Evolutionary conservation across 345 rosid genomes (phyloP).

Genomic region (Acer saccharum): DNA sequence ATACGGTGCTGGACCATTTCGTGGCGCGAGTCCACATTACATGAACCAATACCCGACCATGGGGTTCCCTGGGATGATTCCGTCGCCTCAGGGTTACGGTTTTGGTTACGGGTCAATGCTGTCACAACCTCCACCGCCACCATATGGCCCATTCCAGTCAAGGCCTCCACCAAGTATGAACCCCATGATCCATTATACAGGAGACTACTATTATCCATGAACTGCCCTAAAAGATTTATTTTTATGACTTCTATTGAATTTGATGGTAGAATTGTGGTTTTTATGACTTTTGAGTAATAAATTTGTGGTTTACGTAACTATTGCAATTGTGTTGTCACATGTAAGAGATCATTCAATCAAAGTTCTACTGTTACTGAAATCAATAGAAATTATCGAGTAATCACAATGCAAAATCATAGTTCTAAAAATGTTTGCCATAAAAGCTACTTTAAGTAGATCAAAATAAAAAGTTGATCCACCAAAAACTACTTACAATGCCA

Average conservation of each 20-base stretch:
- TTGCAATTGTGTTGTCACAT: background rate
- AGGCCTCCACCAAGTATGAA: conserved; percentile 5
- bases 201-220: conserved; percentile 7
- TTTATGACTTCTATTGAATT: background rate
- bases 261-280: background rate
- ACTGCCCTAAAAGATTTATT: background rate
- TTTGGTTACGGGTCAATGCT: background rate
- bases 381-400: background rate
- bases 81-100: background rate
- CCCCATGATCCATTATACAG: conserved; percentile 17
- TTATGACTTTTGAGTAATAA: too few species aligned
- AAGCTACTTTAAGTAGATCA: background rate
- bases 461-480: background rate
- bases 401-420: background rate
- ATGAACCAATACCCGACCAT: background rate
- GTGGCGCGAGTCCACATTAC: background rate
- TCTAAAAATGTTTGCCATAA: background rate
- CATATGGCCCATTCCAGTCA: background rate
- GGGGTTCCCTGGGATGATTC: background rate
- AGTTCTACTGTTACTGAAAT: background rate
- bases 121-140: background rate
- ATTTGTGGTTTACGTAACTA: background rate
- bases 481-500: background rate
- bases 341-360: too few species aligned
- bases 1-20: background rate